Percentiles rank a stretch among this genome's conserved stretches.
Evolutionary conservation across 768 basidiomycete species (phyloP).

Genomic region (Lactarius tabidus): DNA sequence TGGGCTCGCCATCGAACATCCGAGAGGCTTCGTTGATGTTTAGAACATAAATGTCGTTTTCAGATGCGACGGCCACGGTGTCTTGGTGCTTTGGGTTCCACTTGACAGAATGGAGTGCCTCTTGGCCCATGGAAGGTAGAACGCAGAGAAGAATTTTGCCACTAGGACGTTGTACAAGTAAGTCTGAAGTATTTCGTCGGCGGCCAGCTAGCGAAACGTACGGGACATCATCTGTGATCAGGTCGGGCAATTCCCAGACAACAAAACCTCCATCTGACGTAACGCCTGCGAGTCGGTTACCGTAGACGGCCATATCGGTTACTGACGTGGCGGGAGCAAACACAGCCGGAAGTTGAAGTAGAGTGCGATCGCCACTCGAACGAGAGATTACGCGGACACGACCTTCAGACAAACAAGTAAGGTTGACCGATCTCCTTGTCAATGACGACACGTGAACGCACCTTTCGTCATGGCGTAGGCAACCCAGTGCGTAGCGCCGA

Average conservation of each 20-base stretch:
- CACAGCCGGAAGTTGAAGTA: constrained; percentile 64
- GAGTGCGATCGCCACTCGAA: constrained; percentile 81
- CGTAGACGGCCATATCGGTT: constrained; percentile 82
- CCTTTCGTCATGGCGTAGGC: constrained; percentile 91
- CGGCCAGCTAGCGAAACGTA: constrained; percentile 38
- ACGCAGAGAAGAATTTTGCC: constrained; percentile 68
- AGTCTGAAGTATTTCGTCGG: constrained; percentile 2
- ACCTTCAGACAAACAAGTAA: constrained; percentile 36
- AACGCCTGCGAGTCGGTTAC: constrained; percentile 78
- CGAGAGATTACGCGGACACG: constrained; percentile 87
- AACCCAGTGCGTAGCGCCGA: constrained; percentile 89
- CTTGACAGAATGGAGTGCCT: constrained; percentile 75
- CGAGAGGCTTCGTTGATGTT: constrained; percentile 63
- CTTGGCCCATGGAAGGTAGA: constrained; percentile 52
- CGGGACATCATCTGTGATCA: constrained; percentile 85
- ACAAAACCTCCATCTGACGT: constrained; percentile 88
- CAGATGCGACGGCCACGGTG: constrained; percentile 78
- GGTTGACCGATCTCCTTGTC: background rate
- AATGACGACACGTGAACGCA: constrained; percentile 26
- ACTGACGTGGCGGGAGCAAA: constrained; percentile 64
- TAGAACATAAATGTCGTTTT: constrained; percentile 69
- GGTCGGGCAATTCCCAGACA: constrained; percentile 80
- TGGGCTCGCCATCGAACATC: constrained; percentile 57
- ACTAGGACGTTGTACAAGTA: constrained; percentile 35
- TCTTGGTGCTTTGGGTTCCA: constrained; percentile 85